Conservation (phyloP, 140 eudicot species). For the Oenanthe javanica region DNA sequence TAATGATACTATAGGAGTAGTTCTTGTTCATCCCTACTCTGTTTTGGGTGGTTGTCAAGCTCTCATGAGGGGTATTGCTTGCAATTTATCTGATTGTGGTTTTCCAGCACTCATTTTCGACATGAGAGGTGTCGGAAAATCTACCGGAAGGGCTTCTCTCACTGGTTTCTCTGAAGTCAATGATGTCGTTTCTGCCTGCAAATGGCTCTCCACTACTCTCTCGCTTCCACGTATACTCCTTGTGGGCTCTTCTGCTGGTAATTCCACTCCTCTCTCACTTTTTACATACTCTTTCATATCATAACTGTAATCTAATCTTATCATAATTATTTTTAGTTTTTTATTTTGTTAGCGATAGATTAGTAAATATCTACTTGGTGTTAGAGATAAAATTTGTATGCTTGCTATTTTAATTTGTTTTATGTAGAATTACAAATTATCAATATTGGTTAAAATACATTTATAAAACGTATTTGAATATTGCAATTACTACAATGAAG, state of each 20-base stretch:
- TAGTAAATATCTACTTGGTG: neutral
- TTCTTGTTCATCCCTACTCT: slow-evolving; percentile 90
- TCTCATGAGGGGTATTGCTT: slow-evolving; percentile 75
- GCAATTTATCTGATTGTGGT: slow-evolving; percentile 52
- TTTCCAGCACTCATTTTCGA: slow-evolving; percentile 55
- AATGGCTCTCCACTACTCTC: slow-evolving; percentile 42
- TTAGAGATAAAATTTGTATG: neutral
- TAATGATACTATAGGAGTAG: slow-evolving; percentile 22
- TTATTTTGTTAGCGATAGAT: neutral
- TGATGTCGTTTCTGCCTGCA: slow-evolving; percentile 61
- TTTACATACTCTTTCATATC: neutral
- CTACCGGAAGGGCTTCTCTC: slow-evolving; percentile 70
- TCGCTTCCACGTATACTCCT: slow-evolving; percentile 38
- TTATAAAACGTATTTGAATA: too few relatives aligned
- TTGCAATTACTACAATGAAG: neutral
- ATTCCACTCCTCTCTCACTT: neutral
- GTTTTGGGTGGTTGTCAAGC: slow-evolving; percentile 85
- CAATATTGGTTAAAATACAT: neutral
- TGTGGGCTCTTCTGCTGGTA: slow-evolving; percentile 91
- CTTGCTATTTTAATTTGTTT: neutral
- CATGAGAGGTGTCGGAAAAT: slow-evolving; percentile 80
- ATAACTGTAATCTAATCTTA: neutral
- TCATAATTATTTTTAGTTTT: neutral
- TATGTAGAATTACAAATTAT: neutral
- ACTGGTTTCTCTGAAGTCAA: slow-evolving; percentile 66